Evolutionary conservation across 371 early-diverging fungal genomes (phyloP).

Genomic region (Mucor piriformis): DNA sequence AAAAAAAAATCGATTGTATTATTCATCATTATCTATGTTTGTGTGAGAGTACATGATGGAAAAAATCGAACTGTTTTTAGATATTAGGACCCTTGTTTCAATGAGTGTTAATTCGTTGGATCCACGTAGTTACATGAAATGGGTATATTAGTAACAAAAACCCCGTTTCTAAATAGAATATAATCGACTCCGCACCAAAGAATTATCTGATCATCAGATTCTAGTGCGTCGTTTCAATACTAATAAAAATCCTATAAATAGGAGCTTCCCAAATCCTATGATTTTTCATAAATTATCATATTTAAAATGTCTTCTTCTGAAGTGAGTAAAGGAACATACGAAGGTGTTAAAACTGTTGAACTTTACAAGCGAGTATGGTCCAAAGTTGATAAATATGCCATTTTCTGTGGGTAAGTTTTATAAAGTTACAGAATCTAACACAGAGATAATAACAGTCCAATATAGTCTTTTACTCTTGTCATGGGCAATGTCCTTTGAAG

Average conservation of each 20-base stretch:
- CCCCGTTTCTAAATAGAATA: no score
- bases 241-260: not conserved
- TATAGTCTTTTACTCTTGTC: slow-evolving; percentile 27
- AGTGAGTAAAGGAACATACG: not conserved
- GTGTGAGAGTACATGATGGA: no score
- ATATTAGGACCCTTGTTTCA: no score
- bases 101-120: no score
- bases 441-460: not conserved
- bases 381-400: slow-evolving; percentile 17
- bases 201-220: slow-evolving; percentile 30
- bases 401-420: slow-evolving; percentile 26
- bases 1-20: no score
- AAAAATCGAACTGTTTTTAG: no score
- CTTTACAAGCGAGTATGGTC: slow-evolving; percentile 34
- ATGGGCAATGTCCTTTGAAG: slow-evolving; percentile 32
- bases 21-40: no score
- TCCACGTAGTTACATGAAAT: no score
- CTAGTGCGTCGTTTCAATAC: not conserved
- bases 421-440: not conserved
- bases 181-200: no score
- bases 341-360: slow-evolving; percentile 30
- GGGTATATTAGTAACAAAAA: no score
- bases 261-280: not conserved
- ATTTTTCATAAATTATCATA: not conserved
- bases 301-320: slow-evolving; percentile 2